phyloP scores from a whole-genome alignment of 176 grass and related monocot species.

The Pontederia crassipes region DNA sequence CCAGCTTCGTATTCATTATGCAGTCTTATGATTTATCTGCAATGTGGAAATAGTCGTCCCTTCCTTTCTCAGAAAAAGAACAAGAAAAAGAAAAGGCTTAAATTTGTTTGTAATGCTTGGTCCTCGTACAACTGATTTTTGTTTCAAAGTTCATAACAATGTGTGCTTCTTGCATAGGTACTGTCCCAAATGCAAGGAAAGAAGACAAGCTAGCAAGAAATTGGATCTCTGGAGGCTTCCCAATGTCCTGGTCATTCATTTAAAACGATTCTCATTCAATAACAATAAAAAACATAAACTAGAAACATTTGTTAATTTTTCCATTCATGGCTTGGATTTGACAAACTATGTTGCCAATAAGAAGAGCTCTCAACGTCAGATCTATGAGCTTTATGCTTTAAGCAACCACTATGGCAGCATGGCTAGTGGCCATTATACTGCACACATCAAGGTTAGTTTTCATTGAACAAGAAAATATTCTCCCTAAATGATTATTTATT shows the following conservation, averaged over 20 bases:
- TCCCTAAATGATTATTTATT: not conserved
- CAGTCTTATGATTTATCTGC: too few relatives aligned
- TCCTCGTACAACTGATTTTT: not conserved
- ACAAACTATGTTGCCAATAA: constrained; percentile 91
- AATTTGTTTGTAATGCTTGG: not conserved
- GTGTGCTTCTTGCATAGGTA: constrained; percentile 49
- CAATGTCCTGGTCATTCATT: constrained; percentile 92
- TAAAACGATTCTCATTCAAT: constrained; percentile 97
- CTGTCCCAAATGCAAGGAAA: constrained; percentile 93
- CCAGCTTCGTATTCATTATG: too few relatives aligned
- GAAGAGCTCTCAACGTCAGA: constrained; percentile 51
- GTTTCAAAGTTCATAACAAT: not conserved
- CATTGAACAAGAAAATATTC: not conserved
- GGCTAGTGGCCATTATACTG: constrained; percentile 97
- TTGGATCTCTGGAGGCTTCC: constrained; percentile 97
- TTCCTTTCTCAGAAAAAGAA: too few relatives aligned
- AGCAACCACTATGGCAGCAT: constrained; percentile 98
- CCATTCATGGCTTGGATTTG: constrained; percentile 88
- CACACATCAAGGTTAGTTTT: constrained; percentile 76
- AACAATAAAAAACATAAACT: constrained; percentile 89
- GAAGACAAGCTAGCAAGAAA: constrained; percentile 99
- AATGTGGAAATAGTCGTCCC: too few relatives aligned
- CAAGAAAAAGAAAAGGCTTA: not conserved
- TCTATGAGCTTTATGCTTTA: constrained; percentile 82
- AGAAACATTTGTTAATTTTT: constrained; percentile 94